Conservation (phyloP, 2,329 filamentous ascomycete species). For the Aureobasidium sp. region DNA sequence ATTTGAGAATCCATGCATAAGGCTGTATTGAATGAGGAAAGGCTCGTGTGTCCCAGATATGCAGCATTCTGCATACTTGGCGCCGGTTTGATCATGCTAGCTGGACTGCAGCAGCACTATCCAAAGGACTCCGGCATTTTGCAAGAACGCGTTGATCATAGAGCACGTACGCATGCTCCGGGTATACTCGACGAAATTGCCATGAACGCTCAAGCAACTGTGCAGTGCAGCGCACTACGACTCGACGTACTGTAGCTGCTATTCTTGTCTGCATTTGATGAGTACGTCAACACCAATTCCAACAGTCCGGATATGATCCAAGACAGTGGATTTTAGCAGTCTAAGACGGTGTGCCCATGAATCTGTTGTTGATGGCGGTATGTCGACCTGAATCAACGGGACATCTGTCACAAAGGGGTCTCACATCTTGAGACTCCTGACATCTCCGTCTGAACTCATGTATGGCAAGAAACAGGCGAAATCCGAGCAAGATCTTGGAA, state of each 20-base stretch:
- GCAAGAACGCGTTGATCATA: neutral
- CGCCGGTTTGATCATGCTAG: conserved; percentile 7
- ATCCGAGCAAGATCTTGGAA: neutral
- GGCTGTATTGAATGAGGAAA: neutral
- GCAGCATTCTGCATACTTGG: conserved; percentile 10
- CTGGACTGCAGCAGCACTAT: conserved; percentile 2
- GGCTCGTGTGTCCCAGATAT: conserved; percentile 8
- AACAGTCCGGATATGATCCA: neutral
- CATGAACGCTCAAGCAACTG: conserved; percentile 4
- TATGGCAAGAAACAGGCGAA: neutral
- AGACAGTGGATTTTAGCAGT: neutral
- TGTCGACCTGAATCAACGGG: neutral
- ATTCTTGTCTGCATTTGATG: conserved; percentile 1
- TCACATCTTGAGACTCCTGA: neutral
- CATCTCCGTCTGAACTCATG: neutral
- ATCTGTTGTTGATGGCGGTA: neutral
- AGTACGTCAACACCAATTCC: neutral
- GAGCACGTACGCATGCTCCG: neutral
- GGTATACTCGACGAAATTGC: neutral
- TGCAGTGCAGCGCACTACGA: conserved; percentile 10
- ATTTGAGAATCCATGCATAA: conserved; percentile 16
- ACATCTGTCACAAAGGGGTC: conserved; percentile 1
- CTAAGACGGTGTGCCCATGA: neutral
- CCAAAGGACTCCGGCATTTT: conserved; percentile 1
- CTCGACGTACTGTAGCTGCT: conserved; percentile 10